Evolutionary conservation across 306 rosid species (phyloP).

Genomic region (Cajanus cajan): DNA sequence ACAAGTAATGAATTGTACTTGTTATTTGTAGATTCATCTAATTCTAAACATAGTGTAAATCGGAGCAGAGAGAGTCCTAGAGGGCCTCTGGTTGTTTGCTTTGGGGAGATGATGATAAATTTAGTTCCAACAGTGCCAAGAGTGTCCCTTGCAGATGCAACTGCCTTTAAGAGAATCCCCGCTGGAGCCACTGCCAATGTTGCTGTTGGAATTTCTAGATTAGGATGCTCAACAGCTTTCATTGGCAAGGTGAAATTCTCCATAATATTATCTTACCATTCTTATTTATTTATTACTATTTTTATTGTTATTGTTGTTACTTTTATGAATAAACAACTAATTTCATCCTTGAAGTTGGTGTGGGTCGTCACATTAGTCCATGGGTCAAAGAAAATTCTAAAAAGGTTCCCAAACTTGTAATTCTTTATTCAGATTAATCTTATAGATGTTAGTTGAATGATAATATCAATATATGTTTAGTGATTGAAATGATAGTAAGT

Average conservation of each 20-base stretch:
- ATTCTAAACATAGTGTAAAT: not conserved
- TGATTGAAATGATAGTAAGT: no score
- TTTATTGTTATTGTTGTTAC: no score
- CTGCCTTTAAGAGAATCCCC: constrained; percentile 28
- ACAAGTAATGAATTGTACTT: not conserved
- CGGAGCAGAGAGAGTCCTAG: not conserved
- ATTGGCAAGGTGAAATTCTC: constrained; percentile 41
- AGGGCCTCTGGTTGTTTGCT: constrained; percentile 31
- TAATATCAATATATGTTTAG: no score
- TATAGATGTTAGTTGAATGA: no score
- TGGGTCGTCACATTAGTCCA: no score
- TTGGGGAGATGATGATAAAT: constrained; percentile 44
- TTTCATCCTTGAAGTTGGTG: no score
- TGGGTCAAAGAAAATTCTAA: no score
- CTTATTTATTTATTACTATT: no score
- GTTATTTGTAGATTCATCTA: constrained; percentile 27
- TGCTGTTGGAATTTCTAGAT: constrained; percentile 36
- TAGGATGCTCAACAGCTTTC: constrained; percentile 36
- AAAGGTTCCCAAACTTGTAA: no score
- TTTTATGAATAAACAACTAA: no score
- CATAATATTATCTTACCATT: not conserved
- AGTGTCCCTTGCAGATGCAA: constrained; percentile 36
- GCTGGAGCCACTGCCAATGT: constrained; percentile 39
- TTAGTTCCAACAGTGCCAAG: constrained; percentile 20
- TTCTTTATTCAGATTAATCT: no score